Base-by-base conservation (phyloP, 1,284 basidiomycete species). In the Rhodofomes roseus region DNA sequence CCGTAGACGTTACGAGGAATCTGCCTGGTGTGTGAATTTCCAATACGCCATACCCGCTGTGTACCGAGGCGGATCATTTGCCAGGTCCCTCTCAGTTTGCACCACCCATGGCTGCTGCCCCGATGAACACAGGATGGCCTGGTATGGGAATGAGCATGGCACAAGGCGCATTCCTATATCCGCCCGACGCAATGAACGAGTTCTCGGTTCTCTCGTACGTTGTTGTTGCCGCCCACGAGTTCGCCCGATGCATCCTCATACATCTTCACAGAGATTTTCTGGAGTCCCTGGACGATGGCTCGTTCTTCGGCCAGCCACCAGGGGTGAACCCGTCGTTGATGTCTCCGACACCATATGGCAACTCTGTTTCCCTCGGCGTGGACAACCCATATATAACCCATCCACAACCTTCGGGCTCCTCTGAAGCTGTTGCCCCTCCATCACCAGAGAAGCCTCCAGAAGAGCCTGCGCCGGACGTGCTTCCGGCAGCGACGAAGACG, bases 191-290 rank as follows among this genome's bases (percentile, higher is more conserved):
- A 0, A 76, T 90, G 43, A 92, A 89, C 69, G 91, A 93, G 69
- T 92, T 93, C 68, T 89, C 90, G 4, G 86, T 90, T 41, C 80
- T 92, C 56, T 90, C 86, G 89, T 90, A 74, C 66, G 85, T 82
- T 37, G 37, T 66, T 37, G n/a, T n/a, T n/a, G n/a, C 36, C 23
- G 23, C 16, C 34, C 43, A 43, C 55, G 37, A 34, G 55, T 48
- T 59, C 25, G 34, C 41, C 54, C 44, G 36, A 20, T 43, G 22
- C 59, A 55, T 43, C 34, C 50, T 27, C 16, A 25, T n/a, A 27
- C 25, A 36, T 52, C 1, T 16, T 27, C 27, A 22, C 58, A 93
- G 92, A 34, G 90, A 94, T 67, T 93, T 93, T 72, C 80, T 94
- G 20, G 94, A 90, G 69, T 84, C 86, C 1, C 77, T 92, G 12